Conservation (phyloP, 2,329 filamentous ascomycete genomes). For the Paraphaeosphaeria sporulosa region DNA sequence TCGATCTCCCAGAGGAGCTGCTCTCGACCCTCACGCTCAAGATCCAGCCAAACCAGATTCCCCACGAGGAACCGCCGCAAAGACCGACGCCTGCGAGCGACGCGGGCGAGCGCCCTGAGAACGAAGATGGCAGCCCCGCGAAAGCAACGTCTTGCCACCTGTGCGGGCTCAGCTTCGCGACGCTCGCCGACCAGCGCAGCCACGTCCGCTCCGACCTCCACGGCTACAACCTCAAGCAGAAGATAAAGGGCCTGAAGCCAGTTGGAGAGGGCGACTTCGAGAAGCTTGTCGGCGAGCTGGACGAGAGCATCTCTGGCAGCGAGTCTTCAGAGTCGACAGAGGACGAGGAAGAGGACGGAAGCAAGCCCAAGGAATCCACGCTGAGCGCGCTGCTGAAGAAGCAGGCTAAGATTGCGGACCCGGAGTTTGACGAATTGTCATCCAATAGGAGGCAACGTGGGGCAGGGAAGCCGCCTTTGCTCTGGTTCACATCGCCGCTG, state of each 20-base stretch:
- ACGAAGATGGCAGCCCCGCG: slow-evolving; percentile 50
- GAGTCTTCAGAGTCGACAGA: slow-evolving; percentile 75
- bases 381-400: slow-evolving; percentile 80
- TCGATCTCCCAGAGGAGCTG: slow-evolving; percentile 80
- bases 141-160: slow-evolving; percentile 80
- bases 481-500: slow-evolving; percentile 84
- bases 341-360: slow-evolving; percentile 64
- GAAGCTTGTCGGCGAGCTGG: slow-evolving; percentile 81
- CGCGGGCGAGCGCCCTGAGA: slow-evolving; percentile 48
- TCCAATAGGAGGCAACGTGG: slow-evolving; percentile 61
- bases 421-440: slow-evolving; percentile 57
- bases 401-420: slow-evolving; percentile 76
- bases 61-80: slow-evolving; percentile 25
- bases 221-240: slow-evolving; percentile 93
- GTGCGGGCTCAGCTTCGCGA: slow-evolving; percentile 75
- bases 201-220: slow-evolving; percentile 93
- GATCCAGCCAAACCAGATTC: slow-evolving; percentile 35
- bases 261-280: slow-evolving; percentile 87
- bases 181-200: slow-evolving; percentile 79
- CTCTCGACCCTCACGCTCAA: slow-evolving; percentile 71
- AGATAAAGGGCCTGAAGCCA: slow-evolving; percentile 73
- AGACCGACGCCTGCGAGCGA: slow-evolving; percentile 24
- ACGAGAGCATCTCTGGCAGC: slow-evolving; percentile 92
- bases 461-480: slow-evolving; percentile 73
- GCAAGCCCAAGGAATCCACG: slow-evolving; percentile 69